These are phyloP conservation scores for Murraya koenigii DNA, from an alignment of 345 rosid genomes.

Conservation along the genomic window DNA sequence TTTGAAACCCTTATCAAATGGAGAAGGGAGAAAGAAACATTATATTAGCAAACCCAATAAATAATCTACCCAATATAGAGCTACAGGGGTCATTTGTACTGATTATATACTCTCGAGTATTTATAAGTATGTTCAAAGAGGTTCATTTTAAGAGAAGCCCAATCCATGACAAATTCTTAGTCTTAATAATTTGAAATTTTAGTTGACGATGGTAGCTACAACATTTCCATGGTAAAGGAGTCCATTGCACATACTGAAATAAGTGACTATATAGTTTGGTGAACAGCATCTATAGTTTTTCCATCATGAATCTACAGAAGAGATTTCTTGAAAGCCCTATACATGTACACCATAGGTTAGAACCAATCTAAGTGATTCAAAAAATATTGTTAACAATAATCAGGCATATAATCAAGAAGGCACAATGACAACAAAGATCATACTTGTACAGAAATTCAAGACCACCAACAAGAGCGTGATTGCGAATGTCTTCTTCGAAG, in stretches of 20 bases:
- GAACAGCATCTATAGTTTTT: slow-evolving; percentile 53
- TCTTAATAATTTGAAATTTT: not conserved
- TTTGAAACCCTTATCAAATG: not conserved
- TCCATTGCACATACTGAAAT: slow-evolving; percentile 47
- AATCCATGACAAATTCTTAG: not conserved
- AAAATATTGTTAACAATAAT: not conserved
- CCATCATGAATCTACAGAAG: slow-evolving; percentile 57
- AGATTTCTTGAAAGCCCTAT: slow-evolving; percentile 89
- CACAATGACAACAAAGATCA: slow-evolving; percentile 8
- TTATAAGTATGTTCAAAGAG: not conserved
- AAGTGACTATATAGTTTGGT: slow-evolving; percentile 72
- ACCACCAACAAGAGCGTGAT: no score
- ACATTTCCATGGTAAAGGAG: not conserved
- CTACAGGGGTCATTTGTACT: not conserved
- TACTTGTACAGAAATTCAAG: slow-evolving; percentile 95
- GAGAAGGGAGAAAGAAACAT: not conserved
- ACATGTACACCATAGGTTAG: slow-evolving; percentile 42
- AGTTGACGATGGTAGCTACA: not conserved
- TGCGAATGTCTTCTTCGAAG: no score
- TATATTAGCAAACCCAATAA: not conserved
- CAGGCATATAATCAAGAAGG: not conserved
- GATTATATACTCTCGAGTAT: not conserved
- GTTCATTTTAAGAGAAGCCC: not conserved
- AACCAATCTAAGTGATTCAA: not conserved
- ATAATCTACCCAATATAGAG: not conserved